A percentile compares a stretch with the other conserved stretches of the same genome.
These are phyloP conservation scores for Alternaria longipes DNA, from an alignment of 2,329 filamentous ascomycete species.

Conservation along the genomic window DNA sequence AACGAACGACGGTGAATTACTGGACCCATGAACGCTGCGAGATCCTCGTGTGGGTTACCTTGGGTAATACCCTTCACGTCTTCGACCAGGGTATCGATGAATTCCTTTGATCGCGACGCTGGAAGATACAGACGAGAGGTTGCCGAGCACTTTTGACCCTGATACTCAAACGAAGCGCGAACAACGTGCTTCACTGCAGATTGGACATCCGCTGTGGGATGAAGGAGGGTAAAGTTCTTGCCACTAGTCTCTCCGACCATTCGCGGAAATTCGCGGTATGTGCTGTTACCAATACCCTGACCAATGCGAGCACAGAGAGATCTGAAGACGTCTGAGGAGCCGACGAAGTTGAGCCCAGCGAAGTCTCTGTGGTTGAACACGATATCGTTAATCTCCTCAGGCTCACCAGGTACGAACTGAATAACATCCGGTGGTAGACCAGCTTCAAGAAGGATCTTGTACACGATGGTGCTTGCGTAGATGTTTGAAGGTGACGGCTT, in stretches of 20 bases:
- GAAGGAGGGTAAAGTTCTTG: slow-evolving; percentile 89
- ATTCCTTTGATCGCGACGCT: slow-evolving; percentile 74
- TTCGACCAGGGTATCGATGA: slow-evolving; percentile 69
- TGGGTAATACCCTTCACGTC: slow-evolving; percentile 75
- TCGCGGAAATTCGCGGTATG: slow-evolving; percentile 82
- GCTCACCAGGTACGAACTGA: slow-evolving; percentile 89
- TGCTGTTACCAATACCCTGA: slow-evolving; percentile 77
- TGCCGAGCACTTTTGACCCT: slow-evolving; percentile 89
- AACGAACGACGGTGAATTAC: slow-evolving; percentile 84
- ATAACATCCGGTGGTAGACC: slow-evolving; percentile 87
- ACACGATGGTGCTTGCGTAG: slow-evolving; percentile 84
- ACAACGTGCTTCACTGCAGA: slow-evolving; percentile 83
- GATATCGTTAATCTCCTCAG: slow-evolving; percentile 79
- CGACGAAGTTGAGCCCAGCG: slow-evolving; percentile 90
- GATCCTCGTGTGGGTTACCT: slow-evolving; percentile 70
- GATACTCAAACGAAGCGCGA: slow-evolving; percentile 86
- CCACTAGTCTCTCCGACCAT: slow-evolving; percentile 90
- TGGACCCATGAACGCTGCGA: slow-evolving; percentile 81
- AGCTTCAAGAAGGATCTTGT: slow-evolving; percentile 90
- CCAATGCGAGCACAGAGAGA: slow-evolving; percentile 86
- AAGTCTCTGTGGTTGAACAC: slow-evolving; percentile 81
- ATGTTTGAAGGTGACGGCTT: slow-evolving; percentile 89
- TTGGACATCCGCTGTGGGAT: slow-evolving; percentile 76
- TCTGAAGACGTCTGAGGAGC: slow-evolving; percentile 89
- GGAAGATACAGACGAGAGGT: slow-evolving; percentile 81